Conservation (phyloP, 306 rosid genomes). For the Oxytropis ochrocephala region DNA sequence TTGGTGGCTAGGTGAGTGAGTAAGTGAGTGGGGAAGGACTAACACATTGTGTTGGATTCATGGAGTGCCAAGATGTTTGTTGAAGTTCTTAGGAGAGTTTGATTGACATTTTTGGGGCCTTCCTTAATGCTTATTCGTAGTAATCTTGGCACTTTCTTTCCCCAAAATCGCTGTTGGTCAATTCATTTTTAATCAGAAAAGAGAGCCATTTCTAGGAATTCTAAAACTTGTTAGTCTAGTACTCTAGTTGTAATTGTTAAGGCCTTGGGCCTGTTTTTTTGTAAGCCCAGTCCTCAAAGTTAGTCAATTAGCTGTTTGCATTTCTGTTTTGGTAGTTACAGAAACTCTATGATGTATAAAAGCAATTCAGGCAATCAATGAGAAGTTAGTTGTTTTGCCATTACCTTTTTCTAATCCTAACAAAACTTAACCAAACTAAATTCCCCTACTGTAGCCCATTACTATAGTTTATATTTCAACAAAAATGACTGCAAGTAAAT, state of each 20-base stretch:
- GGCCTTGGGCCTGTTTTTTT: too few species aligned
- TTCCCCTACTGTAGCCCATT: not conserved
- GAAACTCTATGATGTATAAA: too few species aligned
- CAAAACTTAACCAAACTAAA: not conserved
- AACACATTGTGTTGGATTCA: not conserved
- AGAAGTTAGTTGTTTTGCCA: too few species aligned
- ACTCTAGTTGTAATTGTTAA: too few species aligned
- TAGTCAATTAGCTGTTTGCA: too few species aligned
- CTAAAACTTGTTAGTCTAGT: too few species aligned
- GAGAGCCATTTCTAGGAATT: not conserved
- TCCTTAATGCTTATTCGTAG: not conserved
- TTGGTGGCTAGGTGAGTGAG: not conserved
- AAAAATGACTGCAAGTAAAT: not conserved
- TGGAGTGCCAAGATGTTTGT: not conserved
- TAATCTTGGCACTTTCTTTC: not conserved
- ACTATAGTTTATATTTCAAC: not conserved
- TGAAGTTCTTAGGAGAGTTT: conserved; percentile 1
- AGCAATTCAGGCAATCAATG: too few species aligned
- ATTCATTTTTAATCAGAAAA: conserved; percentile 1
- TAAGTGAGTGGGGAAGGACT: not conserved
- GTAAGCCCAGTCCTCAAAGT: too few species aligned
- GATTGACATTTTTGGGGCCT: not conserved
- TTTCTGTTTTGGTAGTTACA: too few species aligned
- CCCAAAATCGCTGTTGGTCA: not conserved
- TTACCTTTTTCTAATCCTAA: too few species aligned